A percentile compares a stretch with the other conserved stretches of the same genome.
These are phyloP conservation scores for Herpetomonas tarakana DNA, from an alignment of 208 protist genomes.

Conservation along the genomic window DNA sequence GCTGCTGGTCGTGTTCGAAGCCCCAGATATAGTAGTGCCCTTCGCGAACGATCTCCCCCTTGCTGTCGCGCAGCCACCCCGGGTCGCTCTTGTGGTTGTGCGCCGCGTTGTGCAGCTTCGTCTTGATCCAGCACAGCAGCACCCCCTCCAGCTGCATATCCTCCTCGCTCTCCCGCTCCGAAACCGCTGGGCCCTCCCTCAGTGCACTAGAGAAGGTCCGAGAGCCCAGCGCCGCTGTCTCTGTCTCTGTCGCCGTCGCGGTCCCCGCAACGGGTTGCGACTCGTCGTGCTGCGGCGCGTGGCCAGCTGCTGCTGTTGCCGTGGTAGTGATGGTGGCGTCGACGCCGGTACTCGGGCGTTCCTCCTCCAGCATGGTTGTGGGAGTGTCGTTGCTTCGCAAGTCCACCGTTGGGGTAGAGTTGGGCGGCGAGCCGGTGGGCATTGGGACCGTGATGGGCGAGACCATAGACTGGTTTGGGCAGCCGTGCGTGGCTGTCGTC, in stretches of 20 bases:
- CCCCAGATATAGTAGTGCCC: slow-evolving; percentile 69
- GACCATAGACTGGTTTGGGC: too few species aligned
- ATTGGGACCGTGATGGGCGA: background rate
- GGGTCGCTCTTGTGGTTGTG: slow-evolving; percentile 27
- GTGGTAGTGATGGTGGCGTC: too few species aligned
- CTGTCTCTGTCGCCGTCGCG: background rate
- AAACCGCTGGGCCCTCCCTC: background rate
- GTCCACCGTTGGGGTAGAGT: background rate
- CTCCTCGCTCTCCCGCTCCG: slow-evolving; percentile 15
- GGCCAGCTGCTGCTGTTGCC: too few species aligned
- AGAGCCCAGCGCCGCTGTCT: background rate
- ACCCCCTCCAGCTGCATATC: slow-evolving; percentile 38
- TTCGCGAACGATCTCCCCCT: slow-evolving; percentile 40
- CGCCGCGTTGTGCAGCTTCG: slow-evolving; percentile 29
- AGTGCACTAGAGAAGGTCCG: background rate
- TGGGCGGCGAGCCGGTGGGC: background rate
- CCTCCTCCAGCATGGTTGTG: background rate
- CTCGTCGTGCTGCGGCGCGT: too few species aligned
- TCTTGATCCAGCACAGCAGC: slow-evolving; percentile 57
- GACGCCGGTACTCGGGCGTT: too few species aligned
- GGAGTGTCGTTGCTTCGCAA: background rate
- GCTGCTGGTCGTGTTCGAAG: slow-evolving; percentile 47
- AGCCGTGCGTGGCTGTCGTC: background rate
- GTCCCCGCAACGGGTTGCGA: too few species aligned
- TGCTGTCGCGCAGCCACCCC: slow-evolving; percentile 45